A percentile compares a stretch with the other conserved stretches of the same genome.
phyloP scores from a whole-genome alignment of 805 yeast species.

The Vanderwaltozyma tropicalis region DNA sequence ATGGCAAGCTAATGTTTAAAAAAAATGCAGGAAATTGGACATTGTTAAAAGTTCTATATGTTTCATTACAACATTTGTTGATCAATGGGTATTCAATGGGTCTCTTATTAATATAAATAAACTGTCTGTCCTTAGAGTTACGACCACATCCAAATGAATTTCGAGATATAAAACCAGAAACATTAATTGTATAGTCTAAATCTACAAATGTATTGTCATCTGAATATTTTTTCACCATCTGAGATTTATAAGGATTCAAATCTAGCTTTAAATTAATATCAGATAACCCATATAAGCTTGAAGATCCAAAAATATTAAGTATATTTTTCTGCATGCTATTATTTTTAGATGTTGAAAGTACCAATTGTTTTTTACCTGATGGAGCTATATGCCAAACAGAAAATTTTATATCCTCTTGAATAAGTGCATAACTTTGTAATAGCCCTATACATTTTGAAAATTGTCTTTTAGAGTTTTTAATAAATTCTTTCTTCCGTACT shows the following conservation, averaged over 20 bases:
- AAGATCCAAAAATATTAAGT: slow-evolving; percentile 59
- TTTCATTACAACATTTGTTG: slow-evolving; percentile 55
- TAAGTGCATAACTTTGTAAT: slow-evolving; percentile 59
- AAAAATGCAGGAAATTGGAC: slow-evolving; percentile 65
- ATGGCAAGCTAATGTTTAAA: slow-evolving; percentile 45
- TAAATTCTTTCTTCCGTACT: slow-evolving; percentile 68
- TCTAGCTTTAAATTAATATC: slow-evolving; percentile 37
- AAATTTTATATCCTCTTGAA: slow-evolving; percentile 48
- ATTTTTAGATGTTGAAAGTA: slow-evolving; percentile 51
- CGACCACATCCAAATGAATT: slow-evolving; percentile 75
- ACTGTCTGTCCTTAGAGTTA: slow-evolving; percentile 63
- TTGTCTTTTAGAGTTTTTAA: slow-evolving; percentile 58
- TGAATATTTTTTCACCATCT: slow-evolving; percentile 9
- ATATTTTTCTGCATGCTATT: slow-evolving; percentile 45
- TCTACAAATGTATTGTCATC: slow-evolving; percentile 9
- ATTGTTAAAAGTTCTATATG: slow-evolving; percentile 59
- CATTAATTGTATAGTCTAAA: slow-evolving; percentile 27
- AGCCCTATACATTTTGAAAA: slow-evolving; percentile 55
- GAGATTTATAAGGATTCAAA: slow-evolving; percentile 24
- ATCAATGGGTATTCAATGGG: slow-evolving; percentile 56
- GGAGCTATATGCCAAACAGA: slow-evolving; percentile 43
- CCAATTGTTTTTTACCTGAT: slow-evolving; percentile 39
- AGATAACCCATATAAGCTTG: slow-evolving; percentile 47
- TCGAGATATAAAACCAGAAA: slow-evolving; percentile 62
- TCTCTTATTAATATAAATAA: slow-evolving; percentile 59